Base-by-base conservation (phyloP, 2,329 filamentous ascomycete genomes). In the Tolypocladium endophyticum region DNA sequence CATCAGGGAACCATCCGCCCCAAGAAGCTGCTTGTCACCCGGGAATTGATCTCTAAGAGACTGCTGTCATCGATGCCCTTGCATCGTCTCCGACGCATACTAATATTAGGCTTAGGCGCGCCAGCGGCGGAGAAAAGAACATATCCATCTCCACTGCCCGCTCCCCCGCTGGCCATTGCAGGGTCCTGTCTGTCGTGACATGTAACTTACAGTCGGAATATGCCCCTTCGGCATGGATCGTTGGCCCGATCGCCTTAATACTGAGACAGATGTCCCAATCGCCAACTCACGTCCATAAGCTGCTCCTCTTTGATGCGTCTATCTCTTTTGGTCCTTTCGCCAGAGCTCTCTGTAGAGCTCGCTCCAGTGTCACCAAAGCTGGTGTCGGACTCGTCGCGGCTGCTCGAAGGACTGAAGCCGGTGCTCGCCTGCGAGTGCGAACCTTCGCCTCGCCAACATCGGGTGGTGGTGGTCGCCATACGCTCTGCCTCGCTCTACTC, bases 401-500 rank as follows among this genome's bases (percentile, higher is more conserved):
- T 62, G 58, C 57, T 61, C n/a, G 57, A 61, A 20, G 62, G 59
- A 53, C 60, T 65, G 36, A 62, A 55, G 57, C 47, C 56, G 56
- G 59, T 59, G 53, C 60, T 63, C 38, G 50, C 52, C 35, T 58
- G 59, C 39, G 53, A 59, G 53, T 55, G 55, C 43, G 53, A 58
- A 41, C 50, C 36, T 12, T 59, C 60, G 28, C 55, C 36, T 55
- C 61, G 61, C 41, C 58, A 47, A 55, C 18, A 39, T 33, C 54
- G 43, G 25, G 30, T 55, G 56, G 30, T 55, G 56, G 52, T 59
- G 23, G 56, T 58, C 23, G 38, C 56, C 28, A 58, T 67, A 57
- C 64, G 66, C 25, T 67, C 69, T 45, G 62, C 57, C 61, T 69
- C 64, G 65, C 56, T 70, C 73, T 76, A 76, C 68, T 76, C 73